These are phyloP conservation scores for Petunia hybrid DNA, from an alignment of 305 asterid species.

Conservation along the genomic window DNA sequence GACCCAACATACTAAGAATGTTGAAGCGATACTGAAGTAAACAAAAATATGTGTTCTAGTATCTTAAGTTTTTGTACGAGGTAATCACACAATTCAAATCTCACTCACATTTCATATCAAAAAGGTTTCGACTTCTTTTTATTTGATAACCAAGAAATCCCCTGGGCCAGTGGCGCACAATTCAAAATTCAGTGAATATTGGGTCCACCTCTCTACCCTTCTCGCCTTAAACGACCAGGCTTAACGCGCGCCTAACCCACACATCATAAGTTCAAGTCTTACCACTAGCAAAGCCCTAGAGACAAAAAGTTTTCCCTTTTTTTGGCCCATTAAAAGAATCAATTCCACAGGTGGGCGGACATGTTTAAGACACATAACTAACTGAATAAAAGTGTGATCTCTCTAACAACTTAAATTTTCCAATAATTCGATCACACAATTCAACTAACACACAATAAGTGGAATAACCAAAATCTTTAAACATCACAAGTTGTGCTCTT, in stretches of 20 bases:
- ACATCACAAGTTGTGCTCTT: too few species aligned
- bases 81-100: not conserved
- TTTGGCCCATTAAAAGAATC: not conserved
- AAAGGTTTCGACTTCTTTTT: not conserved
- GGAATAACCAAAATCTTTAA: not conserved
- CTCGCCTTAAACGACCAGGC: too few species aligned
- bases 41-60: not conserved
- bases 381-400: not conserved
- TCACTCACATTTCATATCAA: not conserved
- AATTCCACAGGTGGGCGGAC: not conserved
- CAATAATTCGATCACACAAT: not conserved
- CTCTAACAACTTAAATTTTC: not conserved
- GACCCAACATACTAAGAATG: not conserved
- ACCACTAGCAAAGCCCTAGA: too few species aligned
- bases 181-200: too few species aligned
- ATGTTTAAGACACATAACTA: not conserved
- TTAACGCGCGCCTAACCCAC: too few species aligned
- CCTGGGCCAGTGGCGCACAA: too few species aligned
- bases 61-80: not conserved
- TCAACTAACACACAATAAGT: not conserved
- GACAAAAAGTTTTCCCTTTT: not conserved
- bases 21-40: not conserved
- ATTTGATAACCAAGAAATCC: too few species aligned
- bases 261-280: too few species aligned
- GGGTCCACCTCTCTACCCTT: too few species aligned